phyloP scores from a whole-genome alignment of 2,329 filamentous ascomycete genomes.

The Aspergillus sp. region DNA sequence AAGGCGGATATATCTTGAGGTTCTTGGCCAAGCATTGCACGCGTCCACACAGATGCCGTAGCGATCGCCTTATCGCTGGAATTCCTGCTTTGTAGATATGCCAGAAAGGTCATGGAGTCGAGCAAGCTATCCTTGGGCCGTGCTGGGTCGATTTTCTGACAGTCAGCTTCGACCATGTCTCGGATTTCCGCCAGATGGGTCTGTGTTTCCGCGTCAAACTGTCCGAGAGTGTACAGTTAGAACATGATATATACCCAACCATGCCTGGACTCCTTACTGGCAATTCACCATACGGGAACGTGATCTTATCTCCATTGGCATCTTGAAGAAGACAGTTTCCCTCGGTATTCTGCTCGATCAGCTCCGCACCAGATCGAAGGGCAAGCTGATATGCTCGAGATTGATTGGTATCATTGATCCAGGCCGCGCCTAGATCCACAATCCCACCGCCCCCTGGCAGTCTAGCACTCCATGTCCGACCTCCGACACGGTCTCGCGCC shows the following conservation, averaged over 20 bases:
- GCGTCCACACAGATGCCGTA: constrained; percentile 46
- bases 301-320: constrained; percentile 3
- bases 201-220: constrained; percentile 16
- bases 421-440: constrained; percentile 56
- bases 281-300: not conserved
- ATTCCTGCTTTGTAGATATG: constrained; percentile 33
- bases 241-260: not conserved
- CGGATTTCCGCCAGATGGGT: constrained; percentile 32
- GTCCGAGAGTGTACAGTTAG: not conserved
- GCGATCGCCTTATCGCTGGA: constrained; percentile 28
- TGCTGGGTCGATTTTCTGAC: constrained; percentile 31
- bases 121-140: constrained; percentile 23
- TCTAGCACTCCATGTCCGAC: constrained; percentile 35
- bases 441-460: constrained; percentile 15
- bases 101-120: constrained; percentile 40
- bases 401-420: constrained; percentile 59
- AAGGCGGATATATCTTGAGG: constrained; percentile 50
- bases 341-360: constrained; percentile 48
- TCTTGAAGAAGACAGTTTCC: constrained; percentile 47
- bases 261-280: not conserved
- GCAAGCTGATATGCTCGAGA: constrained; percentile 41
- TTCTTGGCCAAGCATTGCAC: constrained; percentile 52
- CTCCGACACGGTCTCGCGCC: constrained; percentile 44
- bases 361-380: constrained; percentile 32
- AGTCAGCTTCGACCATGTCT: constrained; percentile 38